Conservation (phyloP, 768 basidiomycete genomes). For the Peribolospora baueri region DNA sequence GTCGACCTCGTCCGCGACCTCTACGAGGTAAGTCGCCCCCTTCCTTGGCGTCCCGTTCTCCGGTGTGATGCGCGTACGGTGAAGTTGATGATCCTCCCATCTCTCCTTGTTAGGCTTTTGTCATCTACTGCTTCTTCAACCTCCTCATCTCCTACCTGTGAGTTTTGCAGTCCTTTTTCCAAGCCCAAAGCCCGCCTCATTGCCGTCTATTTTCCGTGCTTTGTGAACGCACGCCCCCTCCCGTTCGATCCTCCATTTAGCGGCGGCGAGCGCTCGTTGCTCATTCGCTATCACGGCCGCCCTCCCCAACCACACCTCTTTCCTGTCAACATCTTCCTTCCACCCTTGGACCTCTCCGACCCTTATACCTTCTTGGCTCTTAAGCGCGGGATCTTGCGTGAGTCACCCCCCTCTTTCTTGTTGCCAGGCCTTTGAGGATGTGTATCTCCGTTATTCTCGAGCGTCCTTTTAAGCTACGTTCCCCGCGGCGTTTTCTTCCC, state of each 20-base stretch:
- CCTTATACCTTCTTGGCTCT: slow-evolving; percentile 81
- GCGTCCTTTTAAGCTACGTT: neutral
- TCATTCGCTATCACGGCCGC: slow-evolving; percentile 76
- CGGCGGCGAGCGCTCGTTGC: slow-evolving; percentile 76
- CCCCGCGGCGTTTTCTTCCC: neutral
- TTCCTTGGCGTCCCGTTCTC: no score
- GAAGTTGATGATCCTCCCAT: neutral
- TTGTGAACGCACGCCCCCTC: neutral
- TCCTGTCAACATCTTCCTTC: slow-evolving; percentile 56
- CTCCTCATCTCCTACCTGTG: slow-evolving; percentile 49
- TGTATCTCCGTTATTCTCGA: neutral
- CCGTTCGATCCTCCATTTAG: slow-evolving; percentile 16
- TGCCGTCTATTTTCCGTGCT: neutral
- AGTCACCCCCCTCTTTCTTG: slow-evolving; percentile 14
- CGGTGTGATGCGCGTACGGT: neutral
- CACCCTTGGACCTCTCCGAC: slow-evolving; percentile 77
- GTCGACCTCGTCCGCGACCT: slow-evolving; percentile 86
- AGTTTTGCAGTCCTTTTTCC: neutral
- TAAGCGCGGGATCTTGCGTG: slow-evolving; percentile 85
- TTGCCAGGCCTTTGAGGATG: neutral
- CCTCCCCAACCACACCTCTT: slow-evolving; percentile 69
- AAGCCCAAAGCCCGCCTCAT: slow-evolving; percentile 19
- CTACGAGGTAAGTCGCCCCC: slow-evolving; percentile 47
- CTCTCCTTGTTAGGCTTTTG: slow-evolving; percentile 40
- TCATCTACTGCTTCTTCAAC: slow-evolving; percentile 78